Conservation (phyloP, 2,329 filamentous ascomycete species). For the Pleomassaria siparia region DNA sequence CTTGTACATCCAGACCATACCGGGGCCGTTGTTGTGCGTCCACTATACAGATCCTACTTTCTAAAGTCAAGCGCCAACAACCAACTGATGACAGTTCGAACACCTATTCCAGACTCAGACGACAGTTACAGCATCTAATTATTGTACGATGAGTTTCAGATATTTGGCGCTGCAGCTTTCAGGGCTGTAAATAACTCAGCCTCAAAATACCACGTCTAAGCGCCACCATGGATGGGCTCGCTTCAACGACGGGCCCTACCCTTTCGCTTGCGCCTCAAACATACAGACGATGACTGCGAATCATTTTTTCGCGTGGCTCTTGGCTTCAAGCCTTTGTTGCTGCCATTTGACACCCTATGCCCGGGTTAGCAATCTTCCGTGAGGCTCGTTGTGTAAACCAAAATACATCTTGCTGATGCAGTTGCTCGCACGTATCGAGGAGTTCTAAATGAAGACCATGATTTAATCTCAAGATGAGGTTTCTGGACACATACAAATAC, state of each 20-base stretch:
- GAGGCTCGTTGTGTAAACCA: conserved; percentile 12
- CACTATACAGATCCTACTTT: conserved; percentile 46
- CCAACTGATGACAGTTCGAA: conserved; percentile 1
- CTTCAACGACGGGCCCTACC: conserved; percentile 8
- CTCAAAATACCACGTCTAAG: conserved; percentile 5
- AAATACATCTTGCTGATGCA: conserved; percentile 13
- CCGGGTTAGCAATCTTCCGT: conserved; percentile 15
- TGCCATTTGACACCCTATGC: conserved; percentile 2
- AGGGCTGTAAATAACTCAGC: conserved; percentile 6
- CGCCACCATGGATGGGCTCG: not conserved
- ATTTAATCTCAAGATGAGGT: not conserved
- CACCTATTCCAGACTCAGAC: not conserved
- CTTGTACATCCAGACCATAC: conserved; percentile 59
- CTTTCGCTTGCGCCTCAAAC: conserved; percentile 12
- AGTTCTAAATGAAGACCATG: not conserved
- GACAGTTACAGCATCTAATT: conserved; percentile 1
- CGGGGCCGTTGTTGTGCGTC: conserved; percentile 61
- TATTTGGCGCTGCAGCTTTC: conserved; percentile 6
- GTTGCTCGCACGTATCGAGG: not conserved
- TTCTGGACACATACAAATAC: conserved; percentile 13
- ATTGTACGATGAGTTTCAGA: not conserved
- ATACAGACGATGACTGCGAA: conserved; percentile 4
- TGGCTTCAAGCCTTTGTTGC: conserved; percentile 5
- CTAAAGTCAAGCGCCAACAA: not conserved
- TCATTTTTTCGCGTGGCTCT: not conserved